Evolutionary conservation across 495 filamentous ascomycete species (phyloP).

Genomic region (Amniculicola lignicola): DNA sequence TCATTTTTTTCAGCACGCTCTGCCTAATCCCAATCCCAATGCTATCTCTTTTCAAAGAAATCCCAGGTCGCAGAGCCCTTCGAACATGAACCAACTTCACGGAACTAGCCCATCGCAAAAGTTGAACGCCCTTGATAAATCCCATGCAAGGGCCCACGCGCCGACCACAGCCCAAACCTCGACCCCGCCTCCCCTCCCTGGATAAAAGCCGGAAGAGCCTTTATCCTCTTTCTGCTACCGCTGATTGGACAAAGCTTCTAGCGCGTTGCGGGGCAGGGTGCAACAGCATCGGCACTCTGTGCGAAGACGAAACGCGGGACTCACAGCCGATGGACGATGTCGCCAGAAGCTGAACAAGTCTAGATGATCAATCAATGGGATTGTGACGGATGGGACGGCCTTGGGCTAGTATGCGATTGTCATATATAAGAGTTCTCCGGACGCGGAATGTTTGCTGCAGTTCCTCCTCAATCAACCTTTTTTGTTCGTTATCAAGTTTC

Average conservation of each 20-base stretch:
- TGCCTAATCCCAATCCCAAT: too few species aligned
- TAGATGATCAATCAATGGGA: background rate
- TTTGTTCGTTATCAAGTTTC: slow-evolving; percentile 3
- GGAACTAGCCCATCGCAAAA: too few species aligned
- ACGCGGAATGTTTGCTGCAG: too few species aligned
- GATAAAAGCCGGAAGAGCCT: slow-evolving; percentile 15
- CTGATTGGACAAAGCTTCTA: slow-evolving; percentile 7
- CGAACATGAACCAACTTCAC: too few species aligned
- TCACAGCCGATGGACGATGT: slow-evolving; percentile 5
- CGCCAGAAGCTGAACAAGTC: background rate
- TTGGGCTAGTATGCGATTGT: background rate
- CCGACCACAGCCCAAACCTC: too few species aligned
- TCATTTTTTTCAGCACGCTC: too few species aligned
- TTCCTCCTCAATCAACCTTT: too few species aligned
- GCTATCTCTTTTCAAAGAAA: too few species aligned
- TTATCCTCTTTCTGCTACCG: background rate
- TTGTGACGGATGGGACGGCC: background rate
- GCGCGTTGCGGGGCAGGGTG: slow-evolving; percentile 11
- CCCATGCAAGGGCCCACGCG: too few species aligned
- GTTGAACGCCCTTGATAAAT: too few species aligned
- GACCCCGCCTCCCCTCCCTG: background rate
- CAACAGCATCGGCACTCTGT: slow-evolving; percentile 3
- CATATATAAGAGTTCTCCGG: background rate
- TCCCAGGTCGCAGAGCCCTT: too few species aligned
- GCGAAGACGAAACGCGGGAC: background rate